These are phyloP conservation scores for Aphanoascus verrucosus DNA, from an alignment of 2,329 filamentous ascomycete species.

Conservation along the genomic window DNA sequence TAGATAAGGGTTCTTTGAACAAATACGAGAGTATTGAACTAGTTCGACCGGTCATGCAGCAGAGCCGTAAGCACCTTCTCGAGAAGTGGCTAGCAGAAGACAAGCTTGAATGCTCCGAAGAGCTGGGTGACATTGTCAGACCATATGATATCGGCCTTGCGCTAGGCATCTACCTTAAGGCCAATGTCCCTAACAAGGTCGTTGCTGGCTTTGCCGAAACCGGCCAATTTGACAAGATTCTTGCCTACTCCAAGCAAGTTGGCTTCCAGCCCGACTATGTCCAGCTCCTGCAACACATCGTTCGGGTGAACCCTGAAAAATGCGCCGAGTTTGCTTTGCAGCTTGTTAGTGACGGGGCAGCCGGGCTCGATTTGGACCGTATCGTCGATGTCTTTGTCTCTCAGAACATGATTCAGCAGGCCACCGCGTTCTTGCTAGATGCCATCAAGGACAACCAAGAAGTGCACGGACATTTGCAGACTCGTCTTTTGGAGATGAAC, in stretches of 20 bases:
- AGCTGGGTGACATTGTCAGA: constrained; percentile 87
- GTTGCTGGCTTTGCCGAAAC: constrained; percentile 91
- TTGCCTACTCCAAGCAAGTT: constrained; percentile 74
- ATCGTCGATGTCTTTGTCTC: constrained; percentile 97
- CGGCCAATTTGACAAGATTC: constrained; percentile 91
- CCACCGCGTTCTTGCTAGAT: constrained; percentile 94
- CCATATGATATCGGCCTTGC: constrained; percentile 82
- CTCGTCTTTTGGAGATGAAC: constrained; percentile 95
- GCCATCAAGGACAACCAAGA: constrained; percentile 89
- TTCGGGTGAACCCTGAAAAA: constrained; percentile 84
- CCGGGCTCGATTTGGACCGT: constrained; percentile 82
- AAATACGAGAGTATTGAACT: constrained; percentile 89
- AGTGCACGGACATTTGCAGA: constrained; percentile 88
- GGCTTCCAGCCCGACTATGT: constrained; percentile 96
- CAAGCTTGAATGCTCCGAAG: constrained; percentile 92
- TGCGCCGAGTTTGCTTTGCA: constrained; percentile 89
- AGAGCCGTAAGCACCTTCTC: constrained; percentile 88
- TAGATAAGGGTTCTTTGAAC: constrained; percentile 91
- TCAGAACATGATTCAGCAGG: constrained; percentile 94
- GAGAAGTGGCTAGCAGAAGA: constrained; percentile 97
- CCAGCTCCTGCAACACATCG: constrained; percentile 80
- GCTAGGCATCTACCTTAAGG: constrained; percentile 78
- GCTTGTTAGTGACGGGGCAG: constrained; percentile 75
- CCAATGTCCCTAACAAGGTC: constrained; percentile 84
- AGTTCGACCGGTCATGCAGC: constrained; percentile 79